Evolutionary conservation across 306 rosid species (phyloP).

Genomic region (Lathyrus sativus): DNA sequence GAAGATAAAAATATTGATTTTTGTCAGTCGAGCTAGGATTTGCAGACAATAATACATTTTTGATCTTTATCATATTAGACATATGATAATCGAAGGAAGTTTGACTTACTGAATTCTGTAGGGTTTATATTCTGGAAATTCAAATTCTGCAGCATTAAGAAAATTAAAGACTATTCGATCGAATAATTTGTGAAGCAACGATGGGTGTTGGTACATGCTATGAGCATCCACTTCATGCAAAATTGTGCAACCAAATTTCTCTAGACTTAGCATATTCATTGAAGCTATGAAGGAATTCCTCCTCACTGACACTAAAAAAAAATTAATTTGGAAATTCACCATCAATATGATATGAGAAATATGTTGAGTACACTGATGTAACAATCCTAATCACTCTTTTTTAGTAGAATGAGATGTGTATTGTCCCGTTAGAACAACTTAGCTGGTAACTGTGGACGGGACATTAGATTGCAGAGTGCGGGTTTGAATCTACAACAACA

Average conservation of each 20-base stretch:
- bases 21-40: too few relatives aligned
- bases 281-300: background rate
- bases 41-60: too few relatives aligned
- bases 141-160: slow-evolving; percentile 42
- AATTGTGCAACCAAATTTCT: slow-evolving; percentile 33
- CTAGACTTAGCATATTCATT: background rate
- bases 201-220: slow-evolving; percentile 33
- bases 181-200: background rate
- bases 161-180: slow-evolving; percentile 52
- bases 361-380: too few relatives aligned
- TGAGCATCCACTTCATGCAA: slow-evolving; percentile 41
- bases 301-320: background rate
- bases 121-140: background rate
- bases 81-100: background rate
- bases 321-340: background rate
- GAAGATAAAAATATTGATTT: background rate
- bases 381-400: too few relatives aligned
- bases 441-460: too few relatives aligned
- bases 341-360: background rate
- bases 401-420: too few relatives aligned
- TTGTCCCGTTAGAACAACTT: too few relatives aligned
- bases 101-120: slow-evolving; percentile 21
- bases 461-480: too few relatives aligned
- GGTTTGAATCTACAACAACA: too few relatives aligned
- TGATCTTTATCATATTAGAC: too few relatives aligned